Evolutionary conservation across 352 stramenopile species (phyloP).

Genomic region (Thraustochytrium sp.): DNA sequence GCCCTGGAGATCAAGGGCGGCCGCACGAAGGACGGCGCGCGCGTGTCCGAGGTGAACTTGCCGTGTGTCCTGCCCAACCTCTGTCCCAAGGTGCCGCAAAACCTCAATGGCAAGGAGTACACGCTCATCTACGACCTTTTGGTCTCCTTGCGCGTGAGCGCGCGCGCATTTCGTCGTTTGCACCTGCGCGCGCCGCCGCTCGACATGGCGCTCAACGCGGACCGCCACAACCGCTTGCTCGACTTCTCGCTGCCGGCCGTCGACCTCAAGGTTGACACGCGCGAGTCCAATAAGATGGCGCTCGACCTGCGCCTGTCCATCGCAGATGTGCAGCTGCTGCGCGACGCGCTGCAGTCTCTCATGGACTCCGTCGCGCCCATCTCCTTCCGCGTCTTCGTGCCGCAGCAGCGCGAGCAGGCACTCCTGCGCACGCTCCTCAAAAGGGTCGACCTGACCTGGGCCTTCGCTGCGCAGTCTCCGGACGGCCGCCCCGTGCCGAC

Average conservation of each 20-base stretch:
- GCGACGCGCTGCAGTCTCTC: not conserved
- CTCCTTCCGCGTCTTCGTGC: not conserved
- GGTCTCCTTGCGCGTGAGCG: not conserved
- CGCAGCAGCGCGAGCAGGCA: not conserved
- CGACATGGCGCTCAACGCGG: not conserved
- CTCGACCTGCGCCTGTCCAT: not conserved
- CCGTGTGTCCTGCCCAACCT: not conserved
- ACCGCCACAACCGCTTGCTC: not conserved
- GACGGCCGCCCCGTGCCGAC: slow-evolving; percentile 9
- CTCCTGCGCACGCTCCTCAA: not conserved
- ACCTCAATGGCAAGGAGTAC: not conserved
- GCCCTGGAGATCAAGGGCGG: not conserved
- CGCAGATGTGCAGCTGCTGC: not conserved
- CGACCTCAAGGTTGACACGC: not conserved
- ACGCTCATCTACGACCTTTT: not conserved
- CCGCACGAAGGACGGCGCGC: not conserved
- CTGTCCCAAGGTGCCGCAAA: not conserved
- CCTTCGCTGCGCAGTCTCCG: not conserved
- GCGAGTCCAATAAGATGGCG: not conserved
- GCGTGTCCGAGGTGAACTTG: not conserved
- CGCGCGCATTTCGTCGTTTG: not conserved
- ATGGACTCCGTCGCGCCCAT: not conserved
- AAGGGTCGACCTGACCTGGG: not conserved
- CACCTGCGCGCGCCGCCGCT: not conserved
- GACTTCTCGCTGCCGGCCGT: not conserved